Evolutionary conservation across 1,284 basidiomycete genomes (phyloP).

Genomic region (Mrakiaceae sp.): DNA sequence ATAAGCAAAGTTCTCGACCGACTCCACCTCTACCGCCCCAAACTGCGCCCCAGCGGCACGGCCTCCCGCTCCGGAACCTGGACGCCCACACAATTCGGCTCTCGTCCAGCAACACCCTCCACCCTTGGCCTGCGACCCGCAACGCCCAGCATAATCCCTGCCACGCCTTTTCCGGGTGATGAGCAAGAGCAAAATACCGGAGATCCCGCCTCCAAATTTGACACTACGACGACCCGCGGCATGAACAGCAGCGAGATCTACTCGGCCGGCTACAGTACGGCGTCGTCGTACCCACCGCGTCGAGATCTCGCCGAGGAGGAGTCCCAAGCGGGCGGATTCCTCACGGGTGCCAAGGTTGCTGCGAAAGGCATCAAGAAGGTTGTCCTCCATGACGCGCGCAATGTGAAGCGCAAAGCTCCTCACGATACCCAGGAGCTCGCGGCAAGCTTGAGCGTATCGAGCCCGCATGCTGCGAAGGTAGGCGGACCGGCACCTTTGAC

Average conservation of each 20-base stretch:
- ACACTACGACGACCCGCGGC: too few relatives aligned
- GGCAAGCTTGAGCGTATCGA: too few relatives aligned
- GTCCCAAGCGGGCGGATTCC: conserved; percentile 27
- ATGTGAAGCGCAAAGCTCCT: conserved; percentile 46
- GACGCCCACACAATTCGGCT: too few relatives aligned
- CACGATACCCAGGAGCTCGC: too few relatives aligned
- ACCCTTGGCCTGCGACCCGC: too few relatives aligned
- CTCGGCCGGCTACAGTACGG: neutral
- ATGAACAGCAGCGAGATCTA: neutral
- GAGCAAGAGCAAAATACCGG: too few relatives aligned
- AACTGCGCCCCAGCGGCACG: neutral
- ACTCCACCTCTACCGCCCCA: conserved; percentile 16
- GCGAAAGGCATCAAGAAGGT: conserved; percentile 50
- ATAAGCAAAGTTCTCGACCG: conserved; percentile 12
- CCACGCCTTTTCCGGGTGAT: neutral
- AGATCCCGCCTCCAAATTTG: too few relatives aligned
- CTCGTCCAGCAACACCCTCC: too few relatives aligned
- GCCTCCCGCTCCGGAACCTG: too few relatives aligned
- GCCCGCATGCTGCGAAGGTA: conserved; percentile 49
- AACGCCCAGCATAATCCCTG: too few relatives aligned
- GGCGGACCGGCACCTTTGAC: neutral
- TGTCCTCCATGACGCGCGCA: conserved; percentile 59
- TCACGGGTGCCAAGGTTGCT: conserved; percentile 46
- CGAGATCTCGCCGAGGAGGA: conserved; percentile 28
- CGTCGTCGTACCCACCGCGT: neutral